Conservation (phyloP, 2,329 filamentous ascomycete species). For the Exophiala lecanii-corni region DNA sequence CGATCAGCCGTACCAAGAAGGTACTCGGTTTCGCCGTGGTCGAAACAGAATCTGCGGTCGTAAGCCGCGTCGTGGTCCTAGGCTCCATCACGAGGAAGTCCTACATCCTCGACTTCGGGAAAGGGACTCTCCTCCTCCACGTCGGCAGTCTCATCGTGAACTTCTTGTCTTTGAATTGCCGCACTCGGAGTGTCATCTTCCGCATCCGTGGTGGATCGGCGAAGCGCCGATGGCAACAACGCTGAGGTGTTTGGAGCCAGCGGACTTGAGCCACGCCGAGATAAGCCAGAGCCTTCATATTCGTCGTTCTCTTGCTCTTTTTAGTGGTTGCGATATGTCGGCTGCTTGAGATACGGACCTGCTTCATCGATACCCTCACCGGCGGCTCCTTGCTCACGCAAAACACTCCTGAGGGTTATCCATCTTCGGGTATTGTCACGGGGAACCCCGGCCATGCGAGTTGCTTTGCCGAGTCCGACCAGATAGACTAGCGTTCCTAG, state of each 20-base stretch:
- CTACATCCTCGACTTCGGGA: conserved; percentile 2
- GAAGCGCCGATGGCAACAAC: not conserved
- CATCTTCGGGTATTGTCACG: no score
- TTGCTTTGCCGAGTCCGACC: no score
- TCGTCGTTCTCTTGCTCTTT: no score
- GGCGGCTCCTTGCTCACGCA: no score
- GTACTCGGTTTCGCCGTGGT: conserved; percentile 8
- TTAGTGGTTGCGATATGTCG: no score
- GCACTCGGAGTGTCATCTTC: not conserved
- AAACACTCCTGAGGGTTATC: no score
- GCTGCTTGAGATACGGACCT: no score
- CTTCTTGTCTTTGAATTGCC: not conserved
- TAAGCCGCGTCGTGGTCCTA: conserved; percentile 8
- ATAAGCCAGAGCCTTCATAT: not conserved
- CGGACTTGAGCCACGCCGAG: not conserved
- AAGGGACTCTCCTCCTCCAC: no score
- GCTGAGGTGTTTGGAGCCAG: not conserved
- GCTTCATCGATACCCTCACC: no score
- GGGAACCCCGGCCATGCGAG: no score
- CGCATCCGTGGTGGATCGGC: not conserved
- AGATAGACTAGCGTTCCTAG: no score
- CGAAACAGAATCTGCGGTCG: conserved; percentile 6
- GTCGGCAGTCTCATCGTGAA: not conserved
- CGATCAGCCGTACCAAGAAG: conserved; percentile 10
- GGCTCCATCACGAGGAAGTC: conserved; percentile 6